Percentiles rank a stretch among this genome's conserved stretches.
Evolutionary conservation across 345 rosid species (phyloP).

Genomic region (Lepidium aucheri): DNA sequence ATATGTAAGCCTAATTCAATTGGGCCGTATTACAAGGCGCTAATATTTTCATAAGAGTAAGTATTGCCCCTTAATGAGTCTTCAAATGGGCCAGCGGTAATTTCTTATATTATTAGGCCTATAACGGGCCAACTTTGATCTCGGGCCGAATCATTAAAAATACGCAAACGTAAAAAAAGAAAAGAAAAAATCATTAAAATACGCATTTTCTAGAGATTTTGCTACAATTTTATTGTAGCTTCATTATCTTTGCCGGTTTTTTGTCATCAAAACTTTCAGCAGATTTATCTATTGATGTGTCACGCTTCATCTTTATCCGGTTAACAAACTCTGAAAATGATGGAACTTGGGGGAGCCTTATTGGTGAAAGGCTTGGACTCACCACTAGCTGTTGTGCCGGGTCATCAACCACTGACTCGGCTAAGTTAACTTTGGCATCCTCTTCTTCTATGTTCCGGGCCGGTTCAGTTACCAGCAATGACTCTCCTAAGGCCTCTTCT

Average conservation of each 20-base stretch:
- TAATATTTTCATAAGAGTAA: no score
- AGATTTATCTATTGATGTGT: slow-evolving; percentile 24
- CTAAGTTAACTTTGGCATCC: neutral
- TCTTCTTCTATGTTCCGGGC: slow-evolving; percentile 1
- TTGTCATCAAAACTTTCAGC: slow-evolving; percentile 21
- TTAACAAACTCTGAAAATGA: slow-evolving; percentile 77
- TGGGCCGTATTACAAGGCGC: no score
- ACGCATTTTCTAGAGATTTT: neutral
- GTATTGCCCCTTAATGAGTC: no score
- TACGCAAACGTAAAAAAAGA: neutral
- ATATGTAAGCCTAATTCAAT: no score
- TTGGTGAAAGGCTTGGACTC: slow-evolving; percentile 10
- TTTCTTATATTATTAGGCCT: no score
- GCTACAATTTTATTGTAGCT: slow-evolving; percentile 30
- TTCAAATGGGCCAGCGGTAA: no score
- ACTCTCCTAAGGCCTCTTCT: slow-evolving; percentile 7
- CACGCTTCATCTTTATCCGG: slow-evolving; percentile 30
- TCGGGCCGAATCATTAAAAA: no score
- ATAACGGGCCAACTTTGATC: no score
- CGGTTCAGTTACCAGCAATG: slow-evolving; percentile 1
- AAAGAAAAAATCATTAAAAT: no score
- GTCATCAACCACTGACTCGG: slow-evolving; percentile 14
- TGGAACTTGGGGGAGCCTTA: slow-evolving; percentile 48
- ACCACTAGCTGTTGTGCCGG: neutral
- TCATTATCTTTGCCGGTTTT: slow-evolving; percentile 45